phyloP scores from a whole-genome alignment of 2,329 filamentous ascomycete species.

The Aureobasidium sp. region DNA sequence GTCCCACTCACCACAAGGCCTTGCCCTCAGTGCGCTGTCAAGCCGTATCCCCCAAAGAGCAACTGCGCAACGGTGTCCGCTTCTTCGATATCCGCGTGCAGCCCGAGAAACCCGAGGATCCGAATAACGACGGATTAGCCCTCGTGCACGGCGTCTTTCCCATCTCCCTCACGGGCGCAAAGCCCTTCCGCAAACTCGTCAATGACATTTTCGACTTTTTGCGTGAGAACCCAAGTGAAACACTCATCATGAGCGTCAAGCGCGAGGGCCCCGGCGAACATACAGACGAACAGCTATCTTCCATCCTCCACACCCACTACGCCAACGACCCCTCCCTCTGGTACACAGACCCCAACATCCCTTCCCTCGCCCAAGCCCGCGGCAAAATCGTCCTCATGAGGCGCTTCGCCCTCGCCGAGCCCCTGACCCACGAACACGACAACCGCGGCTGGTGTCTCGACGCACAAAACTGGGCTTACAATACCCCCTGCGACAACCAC shows the following conservation, averaged over 20 bases:
- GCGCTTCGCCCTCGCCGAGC: constrained; percentile 56
- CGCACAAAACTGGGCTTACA: constrained; percentile 72
- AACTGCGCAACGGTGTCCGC: constrained; percentile 83
- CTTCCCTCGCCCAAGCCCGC: constrained; percentile 68
- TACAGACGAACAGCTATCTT: constrained; percentile 70
- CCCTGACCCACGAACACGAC: constrained; percentile 29
- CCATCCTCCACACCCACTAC: constrained; percentile 68
- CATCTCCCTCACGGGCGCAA: constrained; percentile 72
- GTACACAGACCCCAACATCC: constrained; percentile 73
- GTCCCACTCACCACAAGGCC: constrained; percentile 74
- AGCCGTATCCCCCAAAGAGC: constrained; percentile 65
- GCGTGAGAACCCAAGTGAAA: constrained; percentile 69
- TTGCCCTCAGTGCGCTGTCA: constrained; percentile 93
- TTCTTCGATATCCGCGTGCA: constrained; percentile 90
- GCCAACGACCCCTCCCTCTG: constrained; percentile 53
- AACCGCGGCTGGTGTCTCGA: constrained; percentile 53
- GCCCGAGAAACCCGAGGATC: constrained; percentile 50
- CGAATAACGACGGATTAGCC: constrained; percentile 56
- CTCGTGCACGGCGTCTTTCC: constrained; percentile 91
- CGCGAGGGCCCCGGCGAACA: constrained; percentile 78
- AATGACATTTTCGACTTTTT: constrained; percentile 64
- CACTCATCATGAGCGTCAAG: constrained; percentile 80
- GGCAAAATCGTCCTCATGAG: constrained; percentile 80
- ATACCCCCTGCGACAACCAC: constrained; percentile 68
- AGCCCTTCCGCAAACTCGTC: constrained; percentile 70